Evolutionary conservation across 805 yeast species (phyloP), one percentile per base, ranked within the genome.

Genomic region (Lipomyces oligophaga): DNA sequence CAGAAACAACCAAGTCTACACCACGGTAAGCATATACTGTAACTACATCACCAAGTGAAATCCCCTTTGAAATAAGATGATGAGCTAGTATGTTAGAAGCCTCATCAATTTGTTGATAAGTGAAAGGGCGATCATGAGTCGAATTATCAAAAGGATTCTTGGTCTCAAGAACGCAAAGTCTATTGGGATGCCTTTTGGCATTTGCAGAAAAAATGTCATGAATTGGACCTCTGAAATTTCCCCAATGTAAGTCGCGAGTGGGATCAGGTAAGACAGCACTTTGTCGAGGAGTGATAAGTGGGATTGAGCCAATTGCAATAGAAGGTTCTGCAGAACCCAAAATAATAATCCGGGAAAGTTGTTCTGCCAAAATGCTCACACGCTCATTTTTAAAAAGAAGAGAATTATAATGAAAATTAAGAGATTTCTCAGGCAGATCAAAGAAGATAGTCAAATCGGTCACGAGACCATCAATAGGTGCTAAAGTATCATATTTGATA

Each of bases 1-100:
- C 97, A 4, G 97, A 94, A 34, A 94, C 86, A 79, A 93, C 86
- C 53, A 93, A 73, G 64, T 93, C 99, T 5, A 93, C 98, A 59
- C 97, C 96, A 67, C 99, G 80, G 62, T 90, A 86, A 21, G 98
- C 96, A 64, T 93, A 93, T 58, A 94, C 89, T 95, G 89, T 89
- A 15, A 93, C 97, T 15, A 93, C 87, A 65, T 93, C 97, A 46
- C 97, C 98, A 61, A 84, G 75, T 55, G 78, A 72, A 60, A 93
- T 83, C 11, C 97, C 97, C 4, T 82, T 78, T 21, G 76, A 69
- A 47, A 85, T 81, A 59, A 93, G 74, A 61, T 86, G 84, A 67
- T 93, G 90, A 28, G 96, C 97, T 15, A 93, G 89, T 24, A 88
- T 76, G 61, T 94, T 93, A 11, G 97, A 87, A 1, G 97, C 90